A percentile compares a stretch with the other conserved stretches of the same genome.
These are phyloP conservation scores for Dictyophora rubrovolvata DNA, from an alignment of 768 basidiomycete genomes.

Conservation along the genomic window DNA sequence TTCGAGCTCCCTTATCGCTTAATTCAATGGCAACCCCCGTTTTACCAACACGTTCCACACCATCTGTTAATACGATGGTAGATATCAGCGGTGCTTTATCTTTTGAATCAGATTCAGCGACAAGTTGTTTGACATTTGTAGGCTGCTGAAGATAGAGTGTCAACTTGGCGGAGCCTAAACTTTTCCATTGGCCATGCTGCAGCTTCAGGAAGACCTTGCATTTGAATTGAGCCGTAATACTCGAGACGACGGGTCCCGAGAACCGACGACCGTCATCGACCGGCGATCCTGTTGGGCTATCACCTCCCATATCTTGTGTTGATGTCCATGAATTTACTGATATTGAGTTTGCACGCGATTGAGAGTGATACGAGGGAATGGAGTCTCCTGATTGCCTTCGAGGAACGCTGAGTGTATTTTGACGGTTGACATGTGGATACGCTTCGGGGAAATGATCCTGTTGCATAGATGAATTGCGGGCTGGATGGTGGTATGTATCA, in stretches of 20 bases:
- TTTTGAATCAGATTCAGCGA: constrained; percentile 78
- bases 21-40: constrained; percentile 96
- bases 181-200: constrained; percentile 96
- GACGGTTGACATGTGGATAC: constrained; percentile 16
- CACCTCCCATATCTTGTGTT: constrained; percentile 27
- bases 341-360: constrained; percentile 41
- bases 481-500: constrained; percentile 34
- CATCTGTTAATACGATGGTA: constrained; percentile 91
- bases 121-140: constrained; percentile 90
- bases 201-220: constrained; percentile 97
- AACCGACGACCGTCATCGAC: constrained; percentile 39
- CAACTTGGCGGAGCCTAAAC: constrained; percentile 77
- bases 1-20: constrained; percentile 82
- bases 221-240: constrained; percentile 85
- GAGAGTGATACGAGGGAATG: constrained; percentile 51
- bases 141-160: constrained; percentile 80
- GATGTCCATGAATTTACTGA: constrained; percentile 29
- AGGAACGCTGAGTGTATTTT: constrained; percentile 11
- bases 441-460: constrained; percentile 14
- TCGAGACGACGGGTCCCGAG: constrained; percentile 63
- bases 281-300: constrained; percentile 82
- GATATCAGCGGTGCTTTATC: constrained; percentile 76
- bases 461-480: constrained; percentile 22
- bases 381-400: constrained; percentile 35
- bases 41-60: constrained; percentile 97